Percentiles rank a stretch among this genome's conserved stretches.
These are phyloP conservation scores for Fistulinella cinereoalba DNA, from an alignment of 1,284 basidiomycete species.

Conservation along the genomic window DNA sequence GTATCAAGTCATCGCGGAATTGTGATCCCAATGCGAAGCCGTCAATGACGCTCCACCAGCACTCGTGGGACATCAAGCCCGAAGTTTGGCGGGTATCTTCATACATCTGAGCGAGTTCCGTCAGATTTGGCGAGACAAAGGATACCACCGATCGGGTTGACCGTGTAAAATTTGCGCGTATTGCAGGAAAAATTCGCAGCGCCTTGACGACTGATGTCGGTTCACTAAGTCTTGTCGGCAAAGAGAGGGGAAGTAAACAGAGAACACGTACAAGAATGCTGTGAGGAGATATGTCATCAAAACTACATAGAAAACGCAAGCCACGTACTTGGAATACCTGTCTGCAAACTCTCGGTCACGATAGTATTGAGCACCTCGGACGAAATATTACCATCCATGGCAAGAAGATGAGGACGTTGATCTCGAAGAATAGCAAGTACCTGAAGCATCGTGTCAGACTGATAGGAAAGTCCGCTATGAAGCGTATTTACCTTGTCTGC, in stretches of 20 bases:
- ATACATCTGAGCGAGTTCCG: slow-evolving; percentile 74
- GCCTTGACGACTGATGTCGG: slow-evolving; percentile 88
- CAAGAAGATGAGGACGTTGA: slow-evolving; percentile 60
- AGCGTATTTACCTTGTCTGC: slow-evolving; percentile 43
- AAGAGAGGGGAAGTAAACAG: background rate
- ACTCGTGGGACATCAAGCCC: slow-evolving; percentile 48
- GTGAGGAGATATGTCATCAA: slow-evolving; percentile 6
- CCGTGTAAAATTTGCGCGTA: slow-evolving; percentile 39
- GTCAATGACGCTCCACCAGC: slow-evolving; percentile 69
- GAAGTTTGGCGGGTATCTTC: slow-evolving; percentile 45
- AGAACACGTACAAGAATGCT: slow-evolving; percentile 60
- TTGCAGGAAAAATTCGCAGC: slow-evolving; percentile 62
- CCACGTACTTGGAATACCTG: slow-evolving; percentile 52
- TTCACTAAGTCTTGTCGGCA: slow-evolving; percentile 48
- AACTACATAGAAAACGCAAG: background rate
- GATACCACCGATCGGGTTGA: slow-evolving; percentile 48
- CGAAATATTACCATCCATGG: slow-evolving; percentile 81
- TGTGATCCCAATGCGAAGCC: slow-evolving; percentile 56
- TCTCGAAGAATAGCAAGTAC: slow-evolving; percentile 39
- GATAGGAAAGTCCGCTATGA: slow-evolving; percentile 1
- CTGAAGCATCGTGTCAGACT: slow-evolving; percentile 1
- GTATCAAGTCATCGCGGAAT: slow-evolving; percentile 64
- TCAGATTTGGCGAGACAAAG: slow-evolving; percentile 75
- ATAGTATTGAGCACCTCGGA: slow-evolving; percentile 51
- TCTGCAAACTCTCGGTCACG: slow-evolving; percentile 46